Evolutionary conservation across 208 protist species (phyloP).

Genomic region (Herpetomonas tarakana): DNA sequence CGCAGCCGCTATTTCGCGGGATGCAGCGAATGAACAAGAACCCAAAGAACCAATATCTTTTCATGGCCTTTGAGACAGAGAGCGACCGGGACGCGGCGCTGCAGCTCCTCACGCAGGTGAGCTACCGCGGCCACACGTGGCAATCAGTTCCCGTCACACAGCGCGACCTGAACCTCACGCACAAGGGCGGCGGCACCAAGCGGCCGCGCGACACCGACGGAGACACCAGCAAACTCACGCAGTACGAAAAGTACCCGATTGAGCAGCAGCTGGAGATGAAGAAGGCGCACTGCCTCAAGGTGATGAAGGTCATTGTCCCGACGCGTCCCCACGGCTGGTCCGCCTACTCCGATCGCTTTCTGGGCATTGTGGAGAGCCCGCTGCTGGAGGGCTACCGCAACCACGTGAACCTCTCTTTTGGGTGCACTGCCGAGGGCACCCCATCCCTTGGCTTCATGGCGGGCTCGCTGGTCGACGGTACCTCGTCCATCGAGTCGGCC

Average conservation of each 20-base stretch:
- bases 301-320: constrained; percentile 51
- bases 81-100: constrained; percentile 48
- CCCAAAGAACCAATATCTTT: constrained; percentile 62
- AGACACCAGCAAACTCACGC: constrained; percentile 49
- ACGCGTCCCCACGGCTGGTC: constrained; percentile 26
- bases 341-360: constrained; percentile 33
- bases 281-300: constrained; percentile 56
- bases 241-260: constrained; percentile 65
- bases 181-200: constrained; percentile 69
- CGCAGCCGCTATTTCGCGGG: constrained; percentile 61
- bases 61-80: constrained; percentile 74
- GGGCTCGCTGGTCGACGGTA: constrained; percentile 76
- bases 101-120: constrained; percentile 38
- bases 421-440: constrained; percentile 41
- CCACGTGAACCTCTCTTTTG: constrained; percentile 89
- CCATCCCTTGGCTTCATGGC: constrained; percentile 65
- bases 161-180: constrained; percentile 63
- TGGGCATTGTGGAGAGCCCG: constrained; percentile 75
- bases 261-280: constrained; percentile 80
- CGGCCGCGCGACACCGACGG: constrained; percentile 32
- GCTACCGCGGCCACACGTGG: constrained; percentile 58
- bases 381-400: constrained; percentile 87
- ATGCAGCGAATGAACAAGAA: constrained; percentile 87
- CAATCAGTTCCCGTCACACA: constrained; percentile 40
- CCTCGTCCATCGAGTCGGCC: constrained; percentile 50